Evolutionary conservation across 2,329 filamentous ascomycete genomes (phyloP).

Genomic region (Diaporthe caulivora): DNA sequence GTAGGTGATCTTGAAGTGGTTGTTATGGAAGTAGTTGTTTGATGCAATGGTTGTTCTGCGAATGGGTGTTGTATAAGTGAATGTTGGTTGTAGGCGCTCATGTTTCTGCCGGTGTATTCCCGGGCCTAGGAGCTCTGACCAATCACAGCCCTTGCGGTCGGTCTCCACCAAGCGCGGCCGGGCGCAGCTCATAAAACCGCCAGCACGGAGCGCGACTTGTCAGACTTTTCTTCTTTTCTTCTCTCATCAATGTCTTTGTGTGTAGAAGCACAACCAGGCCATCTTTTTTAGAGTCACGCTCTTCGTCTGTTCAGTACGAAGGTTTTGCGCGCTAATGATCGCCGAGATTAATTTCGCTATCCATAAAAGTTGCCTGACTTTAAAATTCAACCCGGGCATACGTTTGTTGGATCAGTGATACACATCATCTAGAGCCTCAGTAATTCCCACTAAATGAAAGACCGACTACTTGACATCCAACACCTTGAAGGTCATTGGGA

Average conservation of each 20-base stretch:
- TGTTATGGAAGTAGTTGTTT: too few species aligned
- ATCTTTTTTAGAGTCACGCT: constrained; percentile 99
- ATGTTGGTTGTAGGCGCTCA: too few species aligned
- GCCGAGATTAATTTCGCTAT: constrained; percentile 87
- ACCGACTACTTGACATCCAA: not conserved
- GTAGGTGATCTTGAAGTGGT: too few species aligned
- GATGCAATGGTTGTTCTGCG: too few species aligned
- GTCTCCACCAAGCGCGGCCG: not conserved
- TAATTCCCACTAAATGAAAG: not conserved
- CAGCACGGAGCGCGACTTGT: constrained; percentile 42
- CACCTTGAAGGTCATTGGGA: constrained; percentile 24
- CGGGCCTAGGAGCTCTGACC: not conserved
- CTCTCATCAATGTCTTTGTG: constrained; percentile 78
- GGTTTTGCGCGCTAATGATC: constrained; percentile 91
- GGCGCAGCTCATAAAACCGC: constrained; percentile 16
- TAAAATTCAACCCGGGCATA: constrained; percentile 55
- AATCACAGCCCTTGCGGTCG: not conserved
- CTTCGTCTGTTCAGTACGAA: constrained; percentile 85
- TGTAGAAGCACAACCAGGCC: too few species aligned
- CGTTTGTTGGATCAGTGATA: constrained; percentile 54
- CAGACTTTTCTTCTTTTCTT: constrained; percentile 59
- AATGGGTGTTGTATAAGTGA: too few species aligned
- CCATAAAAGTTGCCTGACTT: constrained; percentile 76
- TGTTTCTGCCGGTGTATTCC: too few species aligned
- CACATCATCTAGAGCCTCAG: constrained; percentile 42